phyloP scores from a whole-genome alignment of 495 filamentous ascomycete species.

The Clohesyomyces aquaticus region DNA sequence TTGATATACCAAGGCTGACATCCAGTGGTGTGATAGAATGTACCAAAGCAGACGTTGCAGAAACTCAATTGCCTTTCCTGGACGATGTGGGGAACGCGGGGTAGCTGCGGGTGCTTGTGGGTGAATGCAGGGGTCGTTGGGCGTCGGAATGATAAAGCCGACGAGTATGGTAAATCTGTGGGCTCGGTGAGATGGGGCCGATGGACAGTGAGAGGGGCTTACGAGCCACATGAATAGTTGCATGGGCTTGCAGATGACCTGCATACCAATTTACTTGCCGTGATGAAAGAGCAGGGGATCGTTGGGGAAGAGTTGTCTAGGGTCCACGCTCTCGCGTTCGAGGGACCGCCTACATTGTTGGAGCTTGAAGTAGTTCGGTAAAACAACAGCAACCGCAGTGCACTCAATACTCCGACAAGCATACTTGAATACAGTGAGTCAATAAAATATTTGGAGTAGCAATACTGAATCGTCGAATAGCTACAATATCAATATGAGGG shows the following conservation, averaged over 20 bases:
- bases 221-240: constrained; percentile 5
- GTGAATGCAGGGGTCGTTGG: constrained; percentile 19
- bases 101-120: constrained; percentile 19
- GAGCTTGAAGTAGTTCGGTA: too few relatives aligned
- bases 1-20: not conserved
- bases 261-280: constrained; percentile 8
- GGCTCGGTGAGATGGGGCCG: constrained; percentile 20
- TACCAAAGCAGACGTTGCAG: constrained; percentile 3
- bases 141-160: constrained; percentile 26
- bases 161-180: not conserved
- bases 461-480: not conserved
- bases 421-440: too few relatives aligned
- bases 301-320: not conserved
- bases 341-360: too few relatives aligned
- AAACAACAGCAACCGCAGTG: too few relatives aligned
- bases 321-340: not conserved
- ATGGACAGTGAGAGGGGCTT: not conserved
- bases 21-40: constrained; percentile 23
- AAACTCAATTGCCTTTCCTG: constrained; percentile 2
- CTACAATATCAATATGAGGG: constrained; percentile 16
- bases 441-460: not conserved
- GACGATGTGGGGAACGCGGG: constrained; percentile 33
- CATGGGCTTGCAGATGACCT: constrained; percentile 17
- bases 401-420: too few relatives aligned
- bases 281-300: constrained; percentile 1